These are phyloP conservation scores for Arthroderma uncinatum DNA, from an alignment of 2,329 filamentous ascomycete genomes.

Conservation along the genomic window DNA sequence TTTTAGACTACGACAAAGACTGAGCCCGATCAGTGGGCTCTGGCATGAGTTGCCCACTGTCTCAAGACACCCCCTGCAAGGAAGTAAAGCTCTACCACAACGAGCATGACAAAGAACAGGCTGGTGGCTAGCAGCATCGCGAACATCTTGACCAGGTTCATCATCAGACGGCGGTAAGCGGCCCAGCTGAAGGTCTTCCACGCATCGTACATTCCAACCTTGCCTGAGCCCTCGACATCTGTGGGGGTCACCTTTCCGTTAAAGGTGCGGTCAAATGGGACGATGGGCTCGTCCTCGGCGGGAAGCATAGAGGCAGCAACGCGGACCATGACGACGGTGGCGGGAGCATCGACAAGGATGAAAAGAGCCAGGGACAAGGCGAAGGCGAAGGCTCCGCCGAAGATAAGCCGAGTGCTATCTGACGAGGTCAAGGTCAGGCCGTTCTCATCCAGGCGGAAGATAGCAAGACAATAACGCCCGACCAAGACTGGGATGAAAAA, in stretches of 20 bases:
- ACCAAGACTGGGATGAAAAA: conserved; percentile 37
- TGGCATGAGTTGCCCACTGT: too few relatives aligned
- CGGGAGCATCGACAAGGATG: conserved; percentile 60
- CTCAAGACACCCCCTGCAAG: conserved; percentile 16
- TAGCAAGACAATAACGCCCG: conserved; percentile 33
- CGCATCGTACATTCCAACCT: conserved; percentile 60
- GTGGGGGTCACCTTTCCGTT: conserved; percentile 64
- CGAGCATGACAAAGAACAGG: conserved; percentile 38
- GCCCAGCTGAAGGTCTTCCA: conserved; percentile 66
- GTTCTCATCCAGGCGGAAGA: conserved; percentile 35
- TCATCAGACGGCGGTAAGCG: conserved; percentile 61
- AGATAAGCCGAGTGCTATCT: conserved; percentile 26
- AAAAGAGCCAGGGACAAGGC: conserved; percentile 31
- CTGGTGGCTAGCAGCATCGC: conserved; percentile 42
- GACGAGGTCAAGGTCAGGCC: conserved; percentile 12
- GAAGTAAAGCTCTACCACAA: conserved; percentile 45
- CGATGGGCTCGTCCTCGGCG: conserved; percentile 68
- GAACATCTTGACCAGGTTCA: conserved; percentile 63
- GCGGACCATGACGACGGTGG: conserved; percentile 64
- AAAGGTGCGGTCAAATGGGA: conserved; percentile 83
- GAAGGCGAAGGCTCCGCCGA: conserved; percentile 27
- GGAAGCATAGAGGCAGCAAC: conserved; percentile 80
- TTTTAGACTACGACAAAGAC: too few relatives aligned
- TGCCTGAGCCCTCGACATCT: conserved; percentile 60
- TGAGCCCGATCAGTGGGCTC: too few relatives aligned